Base-by-base conservation (phyloP, 2,329 filamentous ascomycete genomes). In the Neofusicoccum kwambonambiense region DNA sequence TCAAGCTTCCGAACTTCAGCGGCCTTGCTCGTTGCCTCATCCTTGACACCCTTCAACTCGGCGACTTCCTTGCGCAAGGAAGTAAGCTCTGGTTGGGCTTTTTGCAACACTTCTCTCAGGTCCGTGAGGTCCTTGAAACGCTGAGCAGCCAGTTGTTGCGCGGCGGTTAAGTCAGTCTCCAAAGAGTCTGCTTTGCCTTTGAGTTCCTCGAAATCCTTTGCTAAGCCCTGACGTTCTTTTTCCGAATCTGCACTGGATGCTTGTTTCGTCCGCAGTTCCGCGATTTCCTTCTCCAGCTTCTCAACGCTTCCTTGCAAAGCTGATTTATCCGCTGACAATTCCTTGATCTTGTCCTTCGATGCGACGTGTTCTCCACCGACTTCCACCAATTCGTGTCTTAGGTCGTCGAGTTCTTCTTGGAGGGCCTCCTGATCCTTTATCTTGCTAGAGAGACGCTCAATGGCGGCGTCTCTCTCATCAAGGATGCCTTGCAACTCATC, bases 121-220 rank as follows among this genome's bases (percentile, higher is more conserved):
- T 96, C 91, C 0, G 89, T 89, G 1, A 97, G 81, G 66, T 98
- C 93, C 76, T 93, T 96, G 81, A 93, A 98, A 35, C 95, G 86
- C 15, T 87, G 90, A 67, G 96, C 89, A 0, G 95, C 92, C 12
- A 98, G 84, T 76, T 96, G 88, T 74, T 97, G 89, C 0, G 93
- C 90, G 2, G 93, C 93, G 1, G 88, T 90, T 3, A 98, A 84
- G 73, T 99, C 94, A 0, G 90, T 91, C 72, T 96, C 89, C 17
- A 97, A 77, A 0, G 86, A 84, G 1, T 86, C 82, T 0, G 89
- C 86, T 75, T 89, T 92, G 19, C 83, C 78, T 76, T 90, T 92
- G 41, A 96, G 82, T 47, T 88, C 87, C 47, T 93, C 85, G 66
- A 91, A 87, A 64, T 93, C 89, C 2, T 78, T 78, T 61, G 86